Base-by-base conservation (phyloP, 1,139 yeast genomes). In the Petasospora rhodanensis region DNA sequence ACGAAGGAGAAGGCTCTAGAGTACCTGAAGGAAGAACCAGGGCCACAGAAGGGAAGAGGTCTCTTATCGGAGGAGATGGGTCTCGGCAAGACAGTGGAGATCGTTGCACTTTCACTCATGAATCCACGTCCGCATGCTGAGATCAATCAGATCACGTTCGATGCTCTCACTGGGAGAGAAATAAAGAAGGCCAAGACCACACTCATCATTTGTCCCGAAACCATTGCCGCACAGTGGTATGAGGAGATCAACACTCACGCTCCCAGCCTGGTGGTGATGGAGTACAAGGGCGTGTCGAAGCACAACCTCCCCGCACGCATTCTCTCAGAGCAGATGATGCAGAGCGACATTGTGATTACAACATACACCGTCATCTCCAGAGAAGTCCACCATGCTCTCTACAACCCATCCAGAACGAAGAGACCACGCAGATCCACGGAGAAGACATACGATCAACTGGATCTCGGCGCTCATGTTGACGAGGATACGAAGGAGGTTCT, bases 21-120 rank as follows among this genome's bases (percentile, higher is more conserved):
- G 8, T 66, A 54, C 28, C 29, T 45, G 7, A 6, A 17, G 1
- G 7, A 16, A 1, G 43, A 62, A 7, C 71, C 70, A 3, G 26
- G 16, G 1, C 35, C 36, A 7, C 8, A 13, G 2, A 15, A 23
- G 4, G 89, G 86, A 0, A 70, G 68, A 37, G 95, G 91, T 0
- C 60, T 89, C 7, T 56, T 89, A 24, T 82, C 93, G 1, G 97
- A 89, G 53, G 97, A 91, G 57, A 91, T 91, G 98, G 97, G 98
- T 0, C 67, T 91, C 5, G 98, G 98, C 0, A 91, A 91, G 54
- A 89, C 97, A 0, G 79, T 91, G 3, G 98, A 91, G 54, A 64
- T 86, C 7, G 66, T 86, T 2, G 67, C 95, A 0, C 59, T 87
- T 22, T 59, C 80, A 0, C 53, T 79, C 4, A 52, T 79, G 35